phyloP scores from a whole-genome alignment of 768 basidiomycete genomes.

The Dioszegia crocea region DNA sequence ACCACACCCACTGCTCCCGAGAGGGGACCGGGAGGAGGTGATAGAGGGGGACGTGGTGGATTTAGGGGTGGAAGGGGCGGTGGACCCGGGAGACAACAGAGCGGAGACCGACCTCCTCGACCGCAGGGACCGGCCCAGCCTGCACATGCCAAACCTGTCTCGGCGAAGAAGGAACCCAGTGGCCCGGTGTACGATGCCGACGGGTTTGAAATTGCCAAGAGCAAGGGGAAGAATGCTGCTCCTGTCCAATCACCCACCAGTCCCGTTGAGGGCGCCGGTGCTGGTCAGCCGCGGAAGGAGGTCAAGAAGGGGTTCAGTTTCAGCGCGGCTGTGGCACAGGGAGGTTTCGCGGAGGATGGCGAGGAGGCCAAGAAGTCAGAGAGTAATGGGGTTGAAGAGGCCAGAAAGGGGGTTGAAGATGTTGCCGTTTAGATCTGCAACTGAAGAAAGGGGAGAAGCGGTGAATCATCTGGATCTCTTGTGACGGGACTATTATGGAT shows the following conservation, averaged over 20 bases:
- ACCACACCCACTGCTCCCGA: neutral
- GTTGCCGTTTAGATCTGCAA: slow-evolving; percentile 6
- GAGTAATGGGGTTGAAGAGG: slow-evolving; percentile 19
- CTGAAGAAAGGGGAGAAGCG: neutral
- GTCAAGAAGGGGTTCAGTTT: slow-evolving; percentile 74
- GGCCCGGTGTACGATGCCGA: slow-evolving; percentile 11
- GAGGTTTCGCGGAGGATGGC: slow-evolving; percentile 17
- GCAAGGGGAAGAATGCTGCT: neutral
- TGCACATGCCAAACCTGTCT: neutral
- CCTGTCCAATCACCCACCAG: neutral
- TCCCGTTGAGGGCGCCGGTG: too few species aligned
- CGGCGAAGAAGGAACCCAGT: neutral
- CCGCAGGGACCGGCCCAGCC: neutral
- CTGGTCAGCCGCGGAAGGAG: slow-evolving; percentile 12
- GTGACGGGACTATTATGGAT: neutral
- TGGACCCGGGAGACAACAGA: neutral
- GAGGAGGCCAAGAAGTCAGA: slow-evolving; percentile 13
- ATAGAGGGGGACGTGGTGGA: neutral
- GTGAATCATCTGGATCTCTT: neutral
- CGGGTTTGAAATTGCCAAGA: slow-evolving; percentile 31
- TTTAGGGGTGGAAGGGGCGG: neutral
- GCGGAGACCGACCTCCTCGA: neutral
- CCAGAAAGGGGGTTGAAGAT: slow-evolving; percentile 20
- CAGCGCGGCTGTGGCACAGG: slow-evolving; percentile 55
- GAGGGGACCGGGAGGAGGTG: neutral